Base-by-base conservation (phyloP, 352 stramenopile species). In the Pythium insidiosum region DNA sequence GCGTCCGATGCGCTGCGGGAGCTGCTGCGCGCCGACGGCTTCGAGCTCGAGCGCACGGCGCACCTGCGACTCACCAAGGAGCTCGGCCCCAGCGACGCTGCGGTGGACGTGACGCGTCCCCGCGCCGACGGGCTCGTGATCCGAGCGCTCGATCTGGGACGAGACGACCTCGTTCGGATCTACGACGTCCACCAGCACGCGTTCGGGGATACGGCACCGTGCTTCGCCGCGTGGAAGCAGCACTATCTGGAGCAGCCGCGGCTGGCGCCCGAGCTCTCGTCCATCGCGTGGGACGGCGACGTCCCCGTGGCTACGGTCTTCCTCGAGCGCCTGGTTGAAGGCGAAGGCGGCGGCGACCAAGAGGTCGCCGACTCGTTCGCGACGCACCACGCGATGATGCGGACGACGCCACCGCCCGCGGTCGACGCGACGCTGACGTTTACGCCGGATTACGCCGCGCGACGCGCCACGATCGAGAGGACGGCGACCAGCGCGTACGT, bases 191-290 rank as follows among this genome's bases (percentile, higher is more conserved):
- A 58, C 39, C 54, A 58, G 19, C 19, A 37, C n/a, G 55, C 48
- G 28, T 58, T 55, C 15, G 43, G 43, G 2, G 22, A 31, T 5
- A 25, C n/a, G 2, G 43, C 49, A 5, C 56, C 41, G 22, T 56
- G 12, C 25, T 59, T 63, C 24, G 50, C 47, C n/a, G 40, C 50
- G 13, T 63, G 50, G 56, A 60, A 56, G 41, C 28, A 31, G 13
- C 50, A 60, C 41, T 63, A 56, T 21, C 19, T 50, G 13, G 34
- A 52, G 33, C 50, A 63, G 5, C 56, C 56, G 0, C 50, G 50
- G 4, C 60, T 63, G 13, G 56, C 44, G 0, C 22, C 50, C 0
- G 50, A 63, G 10, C 21, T 63, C 4, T 60, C 39, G 36, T 56
- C 52, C 5, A 30, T 55, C 4, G 44, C 50, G 1, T 56, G 44